Evolutionary conservation across 306 rosid genomes (phyloP), one percentile per base, ranked within the genome.

Genomic region (Begonia masoniana): DNA sequence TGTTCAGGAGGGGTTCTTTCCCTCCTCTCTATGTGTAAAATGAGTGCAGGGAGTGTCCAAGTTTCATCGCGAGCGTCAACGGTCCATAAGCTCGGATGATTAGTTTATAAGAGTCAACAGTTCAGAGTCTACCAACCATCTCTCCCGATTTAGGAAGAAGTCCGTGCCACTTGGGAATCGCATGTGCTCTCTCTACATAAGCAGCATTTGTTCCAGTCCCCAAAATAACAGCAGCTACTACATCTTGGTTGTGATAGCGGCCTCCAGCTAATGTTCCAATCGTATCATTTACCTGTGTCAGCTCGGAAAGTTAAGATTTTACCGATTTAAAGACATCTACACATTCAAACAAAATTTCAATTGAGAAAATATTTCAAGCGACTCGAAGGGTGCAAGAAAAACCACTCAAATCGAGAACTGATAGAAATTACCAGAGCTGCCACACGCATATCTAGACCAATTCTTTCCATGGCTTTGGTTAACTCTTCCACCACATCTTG

Each of bases 121-220:
- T 26, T 3, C 35, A 26, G 35, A 26, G 19, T 26, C 6, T 7
- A 31, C 39, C 7, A 69, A 92, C 99, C 99, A 92, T 87, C 54
- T 86, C 81, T 71, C 96, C 96, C 16, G 99, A 92, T 61, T 79
- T 83, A 19, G 99, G 87, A 36, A 68, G 72, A 67, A 65, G 80
- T 45, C 89, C 99, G 13, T 81, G 87, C 96, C 93, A 83, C 73
- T 92, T 92, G 26, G 99, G 95, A 62, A 92, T 92, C 31, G 95
- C 87, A 7, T 79, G 75, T 42, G 84, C 95, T 56, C 68, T 75
- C 69, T 92, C 99, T 43, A 87, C 82, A 55, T 92, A 92, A 13
- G 99, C 99, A 23, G 96, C 96, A 79, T 92, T 92, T 68, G 99
- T 86, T 65, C 99, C 99, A 3, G 99, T 92, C 43, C 99, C 99